Base-by-base conservation (phyloP, 1,284 basidiomycete species). In the Moesziomyces sp. region DNA sequence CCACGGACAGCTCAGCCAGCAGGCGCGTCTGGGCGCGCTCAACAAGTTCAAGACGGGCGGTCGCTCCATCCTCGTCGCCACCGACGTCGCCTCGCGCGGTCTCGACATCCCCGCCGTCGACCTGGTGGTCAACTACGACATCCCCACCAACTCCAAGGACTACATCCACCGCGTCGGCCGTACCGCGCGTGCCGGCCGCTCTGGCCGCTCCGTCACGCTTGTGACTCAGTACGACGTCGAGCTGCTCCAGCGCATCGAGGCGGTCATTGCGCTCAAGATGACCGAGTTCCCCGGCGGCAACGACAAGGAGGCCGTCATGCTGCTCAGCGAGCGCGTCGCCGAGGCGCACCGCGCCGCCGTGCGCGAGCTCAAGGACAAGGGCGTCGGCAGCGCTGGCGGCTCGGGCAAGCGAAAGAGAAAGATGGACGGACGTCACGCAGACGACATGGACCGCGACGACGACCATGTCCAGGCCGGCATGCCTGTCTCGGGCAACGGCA, bases 151-250 rank as follows among this genome's bases (percentile, higher is more conserved):
- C 85, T 98, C 95, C 28, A 99, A 99, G 87, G 97, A 99, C 85
- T 99, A 99, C 85, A 97, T 99, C 60, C 97, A 99, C 84, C 90
- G 97, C 59, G 97, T 99, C 19, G 97, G 97, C 38, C 90, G 97
- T 71, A 99, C 97, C 34, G 97, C 97, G 3, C 91, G 97, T 84
- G 97, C 97, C 0, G 97, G 97, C 16, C 89, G 97, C 45, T 90
- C 93, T 2, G 97, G 97, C 45, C 97, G 97, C 86, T 91, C 93
- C 1, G 92, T 99, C 76, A 97, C 97, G 13, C 88, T 99, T 23
- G 94, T 98, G 13, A 95, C 96, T 1, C 97, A 99, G 86, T 99
- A 99, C 85, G 96, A 99, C 79, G 94, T 99, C 60, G 97, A 99
- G 85, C 88, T 98, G 56, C 86, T 99, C 13, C 94, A 98, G 84